Evolutionary conservation across 176 grass and related monocot species (phyloP).

Genomic region (Oryza meyeriana): DNA sequence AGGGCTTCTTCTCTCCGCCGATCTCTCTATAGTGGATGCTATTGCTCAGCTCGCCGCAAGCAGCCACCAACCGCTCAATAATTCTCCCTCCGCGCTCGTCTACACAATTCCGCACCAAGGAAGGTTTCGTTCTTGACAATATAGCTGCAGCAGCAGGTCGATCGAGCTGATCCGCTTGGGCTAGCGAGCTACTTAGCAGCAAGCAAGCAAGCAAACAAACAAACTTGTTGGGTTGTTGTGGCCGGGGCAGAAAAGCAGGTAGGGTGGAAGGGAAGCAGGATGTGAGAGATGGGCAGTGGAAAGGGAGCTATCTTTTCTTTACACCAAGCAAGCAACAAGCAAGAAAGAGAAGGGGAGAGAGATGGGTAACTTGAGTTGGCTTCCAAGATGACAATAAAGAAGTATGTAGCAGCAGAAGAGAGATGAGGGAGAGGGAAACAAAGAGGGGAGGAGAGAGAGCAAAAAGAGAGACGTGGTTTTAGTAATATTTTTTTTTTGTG

Average conservation of each 20-base stretch:
- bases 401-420: slow-evolving; percentile 31
- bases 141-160: too few species aligned
- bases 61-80: slow-evolving; percentile 20
- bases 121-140: slow-evolving; percentile 4
- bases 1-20: slow-evolving; percentile 30
- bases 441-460: slow-evolving; percentile 9
- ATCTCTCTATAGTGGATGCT: slow-evolving; percentile 43
- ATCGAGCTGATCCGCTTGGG: slow-evolving; percentile 34
- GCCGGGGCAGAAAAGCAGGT: slow-evolving; percentile 48
- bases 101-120: background rate
- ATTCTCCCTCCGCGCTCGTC: slow-evolving; percentile 2
- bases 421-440: background rate
- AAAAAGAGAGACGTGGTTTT: slow-evolving; percentile 20
- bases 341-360: background rate
- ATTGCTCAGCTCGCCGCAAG: background rate
- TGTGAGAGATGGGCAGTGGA: slow-evolving; percentile 40
- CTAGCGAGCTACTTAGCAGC: background rate
- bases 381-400: slow-evolving; percentile 64
- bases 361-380: slow-evolving; percentile 56
- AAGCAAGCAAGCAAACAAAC: slow-evolving; percentile 13
- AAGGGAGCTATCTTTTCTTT: slow-evolving; percentile 43
- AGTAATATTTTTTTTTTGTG: slow-evolving; percentile 30
- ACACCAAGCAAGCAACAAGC: slow-evolving; percentile 48
- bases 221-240: slow-evolving; percentile 31
- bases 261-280: slow-evolving; percentile 64